These are phyloP conservation scores for Botrytis squamosa DNA, from an alignment of 2,329 filamentous ascomycete genomes.

Conservation along the genomic window DNA sequence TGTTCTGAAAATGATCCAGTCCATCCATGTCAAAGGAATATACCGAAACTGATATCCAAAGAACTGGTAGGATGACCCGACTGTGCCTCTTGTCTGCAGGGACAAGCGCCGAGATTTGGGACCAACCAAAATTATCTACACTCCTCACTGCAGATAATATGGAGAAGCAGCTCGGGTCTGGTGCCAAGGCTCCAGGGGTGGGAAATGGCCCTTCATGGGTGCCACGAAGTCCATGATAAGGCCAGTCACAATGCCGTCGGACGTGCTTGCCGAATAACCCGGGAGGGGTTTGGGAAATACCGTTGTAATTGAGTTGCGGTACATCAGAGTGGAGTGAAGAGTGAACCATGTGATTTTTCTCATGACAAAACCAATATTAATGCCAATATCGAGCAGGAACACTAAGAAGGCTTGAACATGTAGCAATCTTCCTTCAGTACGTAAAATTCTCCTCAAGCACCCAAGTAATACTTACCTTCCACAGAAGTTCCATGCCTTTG, in stretches of 20 bases:
- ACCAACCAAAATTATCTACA: conserved; percentile 14
- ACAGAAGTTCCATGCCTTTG: not conserved
- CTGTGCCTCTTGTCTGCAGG: conserved; percentile 37
- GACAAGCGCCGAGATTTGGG: conserved; percentile 33
- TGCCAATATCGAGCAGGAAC: not conserved
- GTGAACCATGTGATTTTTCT: not conserved
- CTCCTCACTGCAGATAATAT: conserved; percentile 14
- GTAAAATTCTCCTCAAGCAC: not conserved
- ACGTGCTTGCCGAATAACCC: conserved; percentile 20
- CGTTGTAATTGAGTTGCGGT: conserved; percentile 13
- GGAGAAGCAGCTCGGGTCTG: conserved; percentile 16
- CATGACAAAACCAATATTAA: not conserved
- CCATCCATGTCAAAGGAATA: conserved; percentile 14
- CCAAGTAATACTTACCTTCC: not conserved
- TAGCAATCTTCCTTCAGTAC: conserved; percentile 9
- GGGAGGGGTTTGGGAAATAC: conserved; percentile 13
- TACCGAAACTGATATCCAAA: conserved; percentile 5
- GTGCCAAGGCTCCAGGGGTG: conserved; percentile 7
- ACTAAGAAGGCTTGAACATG: not conserved
- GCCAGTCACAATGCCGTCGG: conserved; percentile 18
- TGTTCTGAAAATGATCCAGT: conserved; percentile 4
- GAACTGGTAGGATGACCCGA: conserved; percentile 20
- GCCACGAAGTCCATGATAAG: conserved; percentile 23
- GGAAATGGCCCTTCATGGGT: conserved; percentile 9
- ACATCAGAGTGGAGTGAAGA: conserved; percentile 8